Evolutionary conservation across 148 eudicot genomes (phyloP).

Genomic region (Chenopodium berlandieri): DNA sequence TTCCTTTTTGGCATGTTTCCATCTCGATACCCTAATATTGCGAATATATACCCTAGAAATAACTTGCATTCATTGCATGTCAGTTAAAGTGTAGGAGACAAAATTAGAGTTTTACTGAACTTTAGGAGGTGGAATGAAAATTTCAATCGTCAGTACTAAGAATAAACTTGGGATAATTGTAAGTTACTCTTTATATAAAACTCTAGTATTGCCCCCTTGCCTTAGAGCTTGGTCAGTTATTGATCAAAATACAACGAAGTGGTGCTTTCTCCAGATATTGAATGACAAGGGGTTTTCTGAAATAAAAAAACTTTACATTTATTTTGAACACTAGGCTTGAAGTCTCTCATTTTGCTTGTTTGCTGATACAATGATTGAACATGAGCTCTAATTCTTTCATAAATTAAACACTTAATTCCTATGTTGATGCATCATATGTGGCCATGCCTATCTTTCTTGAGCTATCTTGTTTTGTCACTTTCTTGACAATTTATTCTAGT

Average conservation of each 20-base stretch:
- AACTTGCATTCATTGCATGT: no score
- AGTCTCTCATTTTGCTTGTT: background rate
- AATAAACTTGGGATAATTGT: background rate
- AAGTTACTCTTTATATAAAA: background rate
- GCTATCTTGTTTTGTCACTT: background rate
- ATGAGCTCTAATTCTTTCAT: background rate
- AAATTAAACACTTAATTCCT: background rate
- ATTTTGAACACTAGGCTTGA: background rate
- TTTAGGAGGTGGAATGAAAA: no score
- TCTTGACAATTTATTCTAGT: constrained; percentile 5
- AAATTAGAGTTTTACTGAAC: no score
- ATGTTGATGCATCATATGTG: background rate
- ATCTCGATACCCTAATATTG: no score
- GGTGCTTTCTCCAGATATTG: background rate
- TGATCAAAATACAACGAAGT: background rate
- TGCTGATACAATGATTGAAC: background rate
- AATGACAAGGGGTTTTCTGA: background rate
- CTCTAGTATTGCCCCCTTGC: background rate
- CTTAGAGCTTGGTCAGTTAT: background rate
- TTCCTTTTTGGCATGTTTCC: no score
- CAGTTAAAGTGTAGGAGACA: no score
- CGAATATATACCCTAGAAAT: no score
- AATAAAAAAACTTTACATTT: no score
- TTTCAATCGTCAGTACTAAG: no score
- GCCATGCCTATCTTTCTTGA: background rate